Evolutionary conservation across 2,329 filamentous ascomycete genomes (phyloP).

Genomic region (Hymenoscyphus scutula): DNA sequence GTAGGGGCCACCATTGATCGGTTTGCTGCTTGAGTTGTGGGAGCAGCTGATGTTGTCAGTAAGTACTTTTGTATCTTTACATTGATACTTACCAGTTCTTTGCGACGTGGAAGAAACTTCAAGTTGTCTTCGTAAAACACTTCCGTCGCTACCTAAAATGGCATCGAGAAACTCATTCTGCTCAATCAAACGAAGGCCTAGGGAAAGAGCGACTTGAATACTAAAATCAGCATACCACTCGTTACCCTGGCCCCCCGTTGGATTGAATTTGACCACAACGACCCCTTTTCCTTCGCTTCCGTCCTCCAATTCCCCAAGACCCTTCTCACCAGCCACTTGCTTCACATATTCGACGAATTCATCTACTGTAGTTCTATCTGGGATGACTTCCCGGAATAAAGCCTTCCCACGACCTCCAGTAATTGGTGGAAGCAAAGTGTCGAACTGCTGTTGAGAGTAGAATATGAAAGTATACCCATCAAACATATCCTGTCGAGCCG

Average conservation of each 20-base stretch:
- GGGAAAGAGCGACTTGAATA: constrained; percentile 63
- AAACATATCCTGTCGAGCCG: constrained; percentile 68
- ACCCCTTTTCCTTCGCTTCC: constrained; percentile 67
- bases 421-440: constrained; percentile 71
- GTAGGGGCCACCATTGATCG: background rate
- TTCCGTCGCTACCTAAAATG: constrained; percentile 77
- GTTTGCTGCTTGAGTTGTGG: background rate
- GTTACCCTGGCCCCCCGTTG: constrained; percentile 50
- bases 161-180: constrained; percentile 91
- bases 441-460: constrained; percentile 71
- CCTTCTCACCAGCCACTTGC: constrained; percentile 71
- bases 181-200: constrained; percentile 80
- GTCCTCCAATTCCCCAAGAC: constrained; percentile 61
- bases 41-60: constrained; percentile 3
- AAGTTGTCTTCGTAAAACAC: constrained; percentile 66
- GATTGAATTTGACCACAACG: constrained; percentile 73
- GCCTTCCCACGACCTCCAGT: constrained; percentile 82
- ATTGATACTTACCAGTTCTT: constrained; percentile 25
- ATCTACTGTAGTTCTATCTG: constrained; percentile 63
- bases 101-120: constrained; percentile 45
- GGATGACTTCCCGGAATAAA: constrained; percentile 59
- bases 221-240: constrained; percentile 70
- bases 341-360: constrained; percentile 79
- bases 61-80: background rate
- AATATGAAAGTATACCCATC: constrained; percentile 88